Conservation (phyloP, 164 flowering plant species). For the Kalanchoe fedtschenkoi region DNA sequence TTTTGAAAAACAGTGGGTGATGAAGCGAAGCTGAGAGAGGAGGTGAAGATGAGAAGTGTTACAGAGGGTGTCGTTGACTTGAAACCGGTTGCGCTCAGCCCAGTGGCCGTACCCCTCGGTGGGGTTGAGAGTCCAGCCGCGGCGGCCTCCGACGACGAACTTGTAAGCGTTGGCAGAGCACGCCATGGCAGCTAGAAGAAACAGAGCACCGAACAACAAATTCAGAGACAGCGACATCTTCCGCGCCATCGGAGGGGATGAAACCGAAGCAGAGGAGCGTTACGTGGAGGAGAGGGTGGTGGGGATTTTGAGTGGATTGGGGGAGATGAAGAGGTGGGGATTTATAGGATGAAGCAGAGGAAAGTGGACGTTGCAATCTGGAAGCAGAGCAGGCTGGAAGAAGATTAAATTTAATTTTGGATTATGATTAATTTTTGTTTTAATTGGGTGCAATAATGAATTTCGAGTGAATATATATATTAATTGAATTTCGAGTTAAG, state of each 20-base stretch:
- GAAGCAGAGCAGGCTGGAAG: no score
- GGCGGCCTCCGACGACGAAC: constrained; percentile 35
- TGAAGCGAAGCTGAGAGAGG: no score
- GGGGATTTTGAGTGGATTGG: background rate
- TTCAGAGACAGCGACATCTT: background rate
- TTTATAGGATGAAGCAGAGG: constrained; percentile 1
- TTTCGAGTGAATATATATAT: no score
- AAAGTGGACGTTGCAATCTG: background rate
- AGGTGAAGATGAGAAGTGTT: constrained; percentile 9
- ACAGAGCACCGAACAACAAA: background rate
- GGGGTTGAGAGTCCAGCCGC: constrained; percentile 38
- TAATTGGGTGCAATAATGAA: no score
- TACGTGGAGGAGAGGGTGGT: background rate
- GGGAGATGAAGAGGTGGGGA: background rate
- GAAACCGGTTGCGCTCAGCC: constrained; percentile 38
- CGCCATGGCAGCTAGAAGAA: background rate
- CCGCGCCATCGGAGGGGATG: background rate
- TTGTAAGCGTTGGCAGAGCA: constrained; percentile 14
- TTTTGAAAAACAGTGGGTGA: no score
- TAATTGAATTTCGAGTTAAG: no score
- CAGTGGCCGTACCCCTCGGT: constrained; percentile 30
- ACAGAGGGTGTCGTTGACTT: constrained; percentile 39
- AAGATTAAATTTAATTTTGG: no score
- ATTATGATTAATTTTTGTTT: no score
- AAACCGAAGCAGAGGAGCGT: background rate